phyloP scores from a whole-genome alignment of 176 grass and related monocot genomes.

The Microstegium vimineum region DNA sequence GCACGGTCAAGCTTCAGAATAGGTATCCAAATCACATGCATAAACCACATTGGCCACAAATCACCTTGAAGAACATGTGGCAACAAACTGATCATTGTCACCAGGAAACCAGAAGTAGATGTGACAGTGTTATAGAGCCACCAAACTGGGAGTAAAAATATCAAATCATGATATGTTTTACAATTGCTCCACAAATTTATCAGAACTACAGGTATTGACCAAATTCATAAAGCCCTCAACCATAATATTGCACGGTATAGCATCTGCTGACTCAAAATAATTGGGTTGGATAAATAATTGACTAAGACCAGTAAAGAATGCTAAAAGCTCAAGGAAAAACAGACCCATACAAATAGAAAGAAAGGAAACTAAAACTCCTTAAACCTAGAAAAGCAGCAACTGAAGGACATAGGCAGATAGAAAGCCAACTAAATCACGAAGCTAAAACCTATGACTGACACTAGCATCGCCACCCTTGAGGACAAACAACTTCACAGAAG shows the following conservation, averaged over 20 bases:
- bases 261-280: background rate
- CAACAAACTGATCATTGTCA: background rate
- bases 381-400: conserved; percentile 2
- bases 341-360: background rate
- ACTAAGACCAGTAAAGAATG: background rate
- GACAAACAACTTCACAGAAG: background rate
- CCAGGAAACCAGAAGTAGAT: background rate
- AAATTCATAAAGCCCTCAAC: background rate
- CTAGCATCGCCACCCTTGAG: background rate
- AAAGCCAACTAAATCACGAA: background rate
- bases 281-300: background rate
- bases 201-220: background rate
- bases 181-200: background rate
- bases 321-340: background rate
- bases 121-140: background rate
- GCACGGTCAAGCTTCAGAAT: background rate
- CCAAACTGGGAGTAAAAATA: conserved; percentile 8
- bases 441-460: background rate
- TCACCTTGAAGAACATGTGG: background rate
- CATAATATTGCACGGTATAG: background rate
- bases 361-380: background rate
- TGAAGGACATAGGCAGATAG: background rate
- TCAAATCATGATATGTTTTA: background rate
- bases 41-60: background rate
- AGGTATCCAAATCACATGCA: background rate